Percentiles rank a stretch among this genome's conserved stretches.
Conservation (phyloP, 257 asterid genomes). For the Rubia yunnanensis region DNA sequence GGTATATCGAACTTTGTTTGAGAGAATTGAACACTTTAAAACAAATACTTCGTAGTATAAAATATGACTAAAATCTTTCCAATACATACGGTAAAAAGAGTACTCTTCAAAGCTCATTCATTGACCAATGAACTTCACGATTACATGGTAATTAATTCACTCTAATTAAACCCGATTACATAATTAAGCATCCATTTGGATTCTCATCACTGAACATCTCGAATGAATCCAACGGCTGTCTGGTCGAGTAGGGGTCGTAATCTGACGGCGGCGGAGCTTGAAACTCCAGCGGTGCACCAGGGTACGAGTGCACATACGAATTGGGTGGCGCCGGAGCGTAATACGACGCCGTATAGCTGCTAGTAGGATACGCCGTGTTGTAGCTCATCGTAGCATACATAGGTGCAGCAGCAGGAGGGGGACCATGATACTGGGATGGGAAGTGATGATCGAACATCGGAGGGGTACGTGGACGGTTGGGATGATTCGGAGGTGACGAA, state of each 20-base stretch:
- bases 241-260: conserved; percentile 25
- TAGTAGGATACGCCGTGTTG: conserved; percentile 50
- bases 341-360: conserved; percentile 42
- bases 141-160: neutral
- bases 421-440: conserved; percentile 16
- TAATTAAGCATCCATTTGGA: conserved; percentile 59
- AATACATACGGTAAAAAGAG: neutral
- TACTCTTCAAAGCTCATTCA: neutral
- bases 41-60: too few species aligned
- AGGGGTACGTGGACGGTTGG: conserved; percentile 32
- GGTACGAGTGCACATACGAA: conserved; percentile 33
- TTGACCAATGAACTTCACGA: neutral
- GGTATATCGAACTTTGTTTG: too few species aligned
- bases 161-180: conserved; percentile 19
- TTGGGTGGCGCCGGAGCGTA: conserved; percentile 40
- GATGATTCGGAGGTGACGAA: conserved; percentile 14
- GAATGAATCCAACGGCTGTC: conserved; percentile 63
- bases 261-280: conserved; percentile 35
- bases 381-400: conserved; percentile 43
- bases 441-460: conserved; percentile 16
- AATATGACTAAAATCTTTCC: neutral
- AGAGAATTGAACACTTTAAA: too few species aligned
- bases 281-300: conserved; percentile 22
- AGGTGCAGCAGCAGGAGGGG: conserved; percentile 19
- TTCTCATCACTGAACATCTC: conserved; percentile 77